Evolutionary conservation across 169 alveolate species (phyloP).

Genomic region (Haemoproteus tartakovskyi): DNA sequence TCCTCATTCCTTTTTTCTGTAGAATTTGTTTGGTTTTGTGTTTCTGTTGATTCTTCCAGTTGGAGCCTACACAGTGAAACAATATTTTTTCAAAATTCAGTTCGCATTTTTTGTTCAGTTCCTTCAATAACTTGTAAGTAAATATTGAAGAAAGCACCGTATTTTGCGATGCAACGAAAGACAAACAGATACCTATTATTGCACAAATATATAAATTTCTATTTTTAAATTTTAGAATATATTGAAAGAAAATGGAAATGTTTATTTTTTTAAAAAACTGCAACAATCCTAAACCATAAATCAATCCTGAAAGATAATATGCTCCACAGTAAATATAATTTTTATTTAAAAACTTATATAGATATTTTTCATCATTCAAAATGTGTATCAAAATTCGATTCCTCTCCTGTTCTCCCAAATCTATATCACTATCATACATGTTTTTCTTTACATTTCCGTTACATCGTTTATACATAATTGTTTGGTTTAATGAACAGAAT

Average conservation of each 20-base stretch:
- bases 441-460: slow-evolving; percentile 11
- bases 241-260: slow-evolving; percentile 32
- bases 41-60: too few species aligned
- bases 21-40: too few species aligned
- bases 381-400: slow-evolving; percentile 14
- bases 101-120: slow-evolving; percentile 1
- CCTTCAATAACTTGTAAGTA: slow-evolving; percentile 19
- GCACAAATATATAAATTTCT: slow-evolving; percentile 55
- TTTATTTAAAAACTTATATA: slow-evolving; percentile 51
- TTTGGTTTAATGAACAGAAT: slow-evolving; percentile 55
- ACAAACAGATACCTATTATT: slow-evolving; percentile 32
- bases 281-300: slow-evolving; percentile 57
- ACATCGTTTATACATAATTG: slow-evolving; percentile 38
- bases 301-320: slow-evolving; percentile 42
- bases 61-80: not conserved
- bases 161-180: slow-evolving; percentile 41
- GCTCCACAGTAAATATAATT: slow-evolving; percentile 56
- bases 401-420: too few species aligned
- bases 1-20: too few species aligned
- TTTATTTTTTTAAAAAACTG: slow-evolving; percentile 45
- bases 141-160: slow-evolving; percentile 12
- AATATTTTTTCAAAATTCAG: slow-evolving; percentile 7
- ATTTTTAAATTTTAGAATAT: slow-evolving; percentile 54
- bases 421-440: too few species aligned
- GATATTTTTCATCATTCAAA: slow-evolving; percentile 34